phyloP scores from a whole-genome alignment of 179 eudicot species.

The Amaranthus tricolor region DNA sequence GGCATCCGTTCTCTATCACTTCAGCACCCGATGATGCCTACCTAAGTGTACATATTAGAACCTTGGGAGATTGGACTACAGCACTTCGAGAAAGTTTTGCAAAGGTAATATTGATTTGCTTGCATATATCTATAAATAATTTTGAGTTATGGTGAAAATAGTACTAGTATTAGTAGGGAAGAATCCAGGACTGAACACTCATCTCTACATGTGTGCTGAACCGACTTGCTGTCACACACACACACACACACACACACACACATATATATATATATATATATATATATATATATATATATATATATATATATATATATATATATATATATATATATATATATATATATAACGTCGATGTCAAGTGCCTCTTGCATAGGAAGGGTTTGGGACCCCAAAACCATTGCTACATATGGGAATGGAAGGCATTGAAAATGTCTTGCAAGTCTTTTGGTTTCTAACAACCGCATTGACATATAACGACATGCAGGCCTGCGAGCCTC shows the following conservation, averaged over 20 bases:
- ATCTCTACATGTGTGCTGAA: too few species aligned
- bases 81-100: slow-evolving; percentile 61
- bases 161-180: background rate
- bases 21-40: slow-evolving; percentile 93
- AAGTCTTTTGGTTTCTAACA: background rate
- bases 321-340: too few species aligned
- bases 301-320: too few species aligned
- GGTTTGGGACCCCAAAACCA: too few species aligned
- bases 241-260: too few species aligned
- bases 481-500: slow-evolving; percentile 62
- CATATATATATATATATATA: too few species aligned
- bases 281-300: too few species aligned
- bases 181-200: background rate
- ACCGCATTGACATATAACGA: slow-evolving; percentile 11
- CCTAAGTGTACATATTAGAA: slow-evolving; percentile 80
- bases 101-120: slow-evolving; percentile 39
- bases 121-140: background rate
- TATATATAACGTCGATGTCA: too few species aligned
- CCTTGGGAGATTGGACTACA: slow-evolving; percentile 91
- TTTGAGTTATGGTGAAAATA: background rate
- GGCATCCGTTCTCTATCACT: slow-evolving; percentile 99
- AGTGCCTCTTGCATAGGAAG: too few species aligned
- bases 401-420: background rate
- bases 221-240: too few species aligned
- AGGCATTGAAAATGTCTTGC: background rate